phyloP scores from a whole-genome alignment of 148 eudicot genomes.

The Spergularia bocconei region DNA sequence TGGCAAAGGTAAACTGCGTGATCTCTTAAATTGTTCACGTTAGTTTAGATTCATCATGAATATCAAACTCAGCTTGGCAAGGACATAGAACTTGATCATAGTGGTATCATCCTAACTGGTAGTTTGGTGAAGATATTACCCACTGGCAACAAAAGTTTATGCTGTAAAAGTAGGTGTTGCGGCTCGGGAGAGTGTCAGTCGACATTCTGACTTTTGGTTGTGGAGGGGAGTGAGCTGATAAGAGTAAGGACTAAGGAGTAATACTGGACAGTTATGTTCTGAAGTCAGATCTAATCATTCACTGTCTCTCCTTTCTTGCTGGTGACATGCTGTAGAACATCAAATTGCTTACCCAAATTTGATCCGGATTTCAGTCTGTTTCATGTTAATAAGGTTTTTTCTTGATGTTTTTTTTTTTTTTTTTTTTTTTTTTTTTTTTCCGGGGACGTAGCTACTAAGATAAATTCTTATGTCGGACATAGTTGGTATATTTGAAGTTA shows the following conservation, averaged over 20 bases:
- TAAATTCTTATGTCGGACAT: no score
- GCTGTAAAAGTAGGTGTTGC: background rate
- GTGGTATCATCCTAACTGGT: background rate
- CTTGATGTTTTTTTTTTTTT: no score
- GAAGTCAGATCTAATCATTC: no score
- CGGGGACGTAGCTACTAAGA: no score
- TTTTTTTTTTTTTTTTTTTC: no score
- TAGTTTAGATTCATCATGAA: background rate
- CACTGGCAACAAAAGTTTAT: background rate
- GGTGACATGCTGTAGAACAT: background rate
- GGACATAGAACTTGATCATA: background rate
- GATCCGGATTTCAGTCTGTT: no score
- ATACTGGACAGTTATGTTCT: background rate
- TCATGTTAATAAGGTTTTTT: no score
- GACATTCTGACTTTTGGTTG: background rate
- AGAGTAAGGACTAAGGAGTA: background rate
- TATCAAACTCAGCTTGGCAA: background rate
- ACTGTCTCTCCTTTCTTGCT: background rate
- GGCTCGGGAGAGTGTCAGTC: background rate
- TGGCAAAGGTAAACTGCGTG: constrained; percentile 15
- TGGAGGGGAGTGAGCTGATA: background rate
- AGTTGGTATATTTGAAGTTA: no score
- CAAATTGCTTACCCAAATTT: background rate
- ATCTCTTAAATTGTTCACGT: background rate
- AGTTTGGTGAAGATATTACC: background rate